Conservation (phyloP, 768 basidiomycete genomes). For the Serpula lacrymans region DNA sequence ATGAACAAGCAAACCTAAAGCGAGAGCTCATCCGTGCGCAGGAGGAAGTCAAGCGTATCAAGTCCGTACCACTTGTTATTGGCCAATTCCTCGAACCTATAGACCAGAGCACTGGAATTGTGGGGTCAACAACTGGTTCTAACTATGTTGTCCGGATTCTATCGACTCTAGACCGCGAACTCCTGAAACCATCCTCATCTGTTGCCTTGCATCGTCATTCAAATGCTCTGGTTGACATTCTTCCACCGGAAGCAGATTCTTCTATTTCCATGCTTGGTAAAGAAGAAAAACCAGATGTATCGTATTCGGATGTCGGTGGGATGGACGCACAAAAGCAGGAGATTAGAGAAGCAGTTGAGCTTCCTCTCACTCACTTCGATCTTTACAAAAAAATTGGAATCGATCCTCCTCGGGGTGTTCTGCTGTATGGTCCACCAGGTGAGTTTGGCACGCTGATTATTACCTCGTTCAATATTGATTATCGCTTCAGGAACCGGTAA, state of each 20-base stretch:
- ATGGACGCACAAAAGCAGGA: conserved; percentile 99
- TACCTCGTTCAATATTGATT: conserved; percentile 5
- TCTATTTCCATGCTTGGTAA: conserved; percentile 92
- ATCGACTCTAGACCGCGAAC: conserved; percentile 93
- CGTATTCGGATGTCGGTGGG: conserved; percentile 93
- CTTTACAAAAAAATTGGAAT: conserved; percentile 99
- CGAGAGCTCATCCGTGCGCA: conserved; percentile 97
- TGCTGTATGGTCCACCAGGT: conserved; percentile 97
- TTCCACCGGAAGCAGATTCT: conserved; percentile 98
- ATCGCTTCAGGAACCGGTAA: conserved; percentile 84
- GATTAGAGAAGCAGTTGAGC: conserved; percentile 96
- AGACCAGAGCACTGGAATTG: conserved; percentile 95
- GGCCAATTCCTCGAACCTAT: conserved; percentile 99
- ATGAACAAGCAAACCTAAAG: conserved; percentile 97
- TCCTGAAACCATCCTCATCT: conserved; percentile 94
- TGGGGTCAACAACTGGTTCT: conserved; percentile 95
- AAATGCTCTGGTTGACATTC: conserved; percentile 95
- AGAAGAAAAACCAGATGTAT: conserved; percentile 93
- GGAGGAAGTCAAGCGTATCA: conserved; percentile 99
- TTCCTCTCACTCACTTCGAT: conserved; percentile 95
- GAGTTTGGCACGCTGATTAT: conserved; percentile 12
- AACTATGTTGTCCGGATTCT: conserved; percentile 98
- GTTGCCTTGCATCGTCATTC: conserved; percentile 99
- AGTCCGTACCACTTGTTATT: conserved; percentile 97
- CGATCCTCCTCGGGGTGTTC: conserved; percentile 95